Evolutionary conservation across 2,329 filamentous ascomycete genomes (phyloP).

Genomic region (Cladosporium sp.): DNA sequence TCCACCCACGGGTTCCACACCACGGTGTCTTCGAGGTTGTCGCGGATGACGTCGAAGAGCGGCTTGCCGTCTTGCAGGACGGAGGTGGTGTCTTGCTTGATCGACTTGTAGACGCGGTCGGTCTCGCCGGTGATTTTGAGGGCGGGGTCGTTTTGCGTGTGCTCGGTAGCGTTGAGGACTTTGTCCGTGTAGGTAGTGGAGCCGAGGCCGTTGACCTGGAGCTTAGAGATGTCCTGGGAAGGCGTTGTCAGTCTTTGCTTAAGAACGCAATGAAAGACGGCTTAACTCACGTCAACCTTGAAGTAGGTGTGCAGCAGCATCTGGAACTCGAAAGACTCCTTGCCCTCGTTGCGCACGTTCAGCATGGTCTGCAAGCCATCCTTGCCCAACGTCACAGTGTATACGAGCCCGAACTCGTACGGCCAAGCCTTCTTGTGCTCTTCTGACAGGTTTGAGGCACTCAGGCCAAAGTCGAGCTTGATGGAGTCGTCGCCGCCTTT

Average conservation of each 20-base stretch:
- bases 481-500: conserved; percentile 60
- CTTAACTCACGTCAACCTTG: conserved; percentile 61
- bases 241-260: not conserved
- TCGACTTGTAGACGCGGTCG: conserved; percentile 77
- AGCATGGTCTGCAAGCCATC: conserved; percentile 75
- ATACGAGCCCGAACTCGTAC: conserved; percentile 82
- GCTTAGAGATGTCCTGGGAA: conserved; percentile 71
- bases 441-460: conserved; percentile 64
- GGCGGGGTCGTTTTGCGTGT: conserved; percentile 60
- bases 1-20: conserved; percentile 97
- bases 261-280: not conserved
- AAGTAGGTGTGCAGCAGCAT: conserved; percentile 90
- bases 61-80: conserved; percentile 62
- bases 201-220: conserved; percentile 71
- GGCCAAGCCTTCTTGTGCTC: conserved; percentile 73
- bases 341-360: conserved; percentile 84
- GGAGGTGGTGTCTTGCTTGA: conserved; percentile 58
- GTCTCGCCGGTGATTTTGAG: conserved; percentile 73
- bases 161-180: conserved; percentile 21
- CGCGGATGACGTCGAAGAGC: conserved; percentile 70
- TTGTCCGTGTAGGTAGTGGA: conserved; percentile 60
- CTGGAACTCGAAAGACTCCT: conserved; percentile 83
- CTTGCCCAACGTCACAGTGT: conserved; percentile 80
- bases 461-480: conserved; percentile 94
- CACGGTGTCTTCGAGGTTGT: conserved; percentile 82